Base-by-base conservation (phyloP, 345 rosid species). In the Barbarea vulgaris region DNA sequence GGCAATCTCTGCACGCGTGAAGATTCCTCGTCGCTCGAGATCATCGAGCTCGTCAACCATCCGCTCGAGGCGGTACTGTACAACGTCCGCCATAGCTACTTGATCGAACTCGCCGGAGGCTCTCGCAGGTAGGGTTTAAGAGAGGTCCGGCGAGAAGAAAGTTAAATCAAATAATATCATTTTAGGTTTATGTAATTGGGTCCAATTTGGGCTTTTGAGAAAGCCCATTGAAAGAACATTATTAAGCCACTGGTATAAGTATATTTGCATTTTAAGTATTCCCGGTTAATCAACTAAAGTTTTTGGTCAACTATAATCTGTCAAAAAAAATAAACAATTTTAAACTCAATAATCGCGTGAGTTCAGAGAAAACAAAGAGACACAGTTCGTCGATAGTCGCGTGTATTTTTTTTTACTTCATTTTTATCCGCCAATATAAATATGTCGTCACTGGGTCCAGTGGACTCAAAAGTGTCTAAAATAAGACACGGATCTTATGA, bases 1-100 rank as follows among this genome's bases (percentile, higher is more conserved):
- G 3, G 86, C 79, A 39, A 91, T 87, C 81, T 91, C 98, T 1
- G 69, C 81, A 33, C 86, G 84, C 7, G 91, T 84, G 83, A 91
- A 88, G 63, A 90, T 74, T 21, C 86, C 85, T 27, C 88, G 84
- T 44, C 82, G 76, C 71, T 90, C 93, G n/a, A 93, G 78, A 83
- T 93, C 98, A 12, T 91, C 96, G 44, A 91, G 89, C 88, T 93
- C n/a, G 15, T 12, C 97, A 51, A 87, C 88, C 98, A 89, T 93
- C 77, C 97, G 93, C 86, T 91, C 98, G 22, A 88, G 87, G 44
- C 44, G 44, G 44, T 39, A 39, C n/a, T 39, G 44, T 39, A 39
- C 44, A 39, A 39, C 84, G 83, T 93, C 96, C 63, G 97, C 96
- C 96, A 91, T 93, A 14, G 69, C 25, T 51, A 5, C 28, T 62